Percentiles rank a stretch among this genome's conserved stretches.
These are phyloP conservation scores for Myxozyma lipomycoides DNA, from an alignment of 805 yeast species.

Conservation along the genomic window DNA sequence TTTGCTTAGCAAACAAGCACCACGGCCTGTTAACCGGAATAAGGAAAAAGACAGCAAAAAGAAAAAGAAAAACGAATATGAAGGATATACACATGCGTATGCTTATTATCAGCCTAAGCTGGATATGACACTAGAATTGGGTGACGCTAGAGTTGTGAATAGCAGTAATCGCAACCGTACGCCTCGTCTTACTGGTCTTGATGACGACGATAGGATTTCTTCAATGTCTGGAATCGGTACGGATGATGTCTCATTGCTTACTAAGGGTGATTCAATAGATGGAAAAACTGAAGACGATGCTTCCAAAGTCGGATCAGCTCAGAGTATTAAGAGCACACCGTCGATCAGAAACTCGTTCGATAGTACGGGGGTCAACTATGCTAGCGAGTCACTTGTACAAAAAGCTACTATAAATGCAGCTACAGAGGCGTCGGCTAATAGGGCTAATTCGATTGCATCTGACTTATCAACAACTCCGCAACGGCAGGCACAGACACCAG, in stretches of 20 bases:
- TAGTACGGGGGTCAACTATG: background rate
- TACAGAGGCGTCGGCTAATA: background rate
- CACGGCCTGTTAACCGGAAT: background rate
- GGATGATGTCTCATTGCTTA: background rate
- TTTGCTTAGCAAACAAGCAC: background rate
- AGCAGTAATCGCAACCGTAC: slow-evolving; percentile 3
- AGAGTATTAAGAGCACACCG: background rate
- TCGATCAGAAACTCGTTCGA: background rate
- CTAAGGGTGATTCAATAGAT: background rate
- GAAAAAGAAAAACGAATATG: slow-evolving; percentile 7
- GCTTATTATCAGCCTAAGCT: slow-evolving; percentile 27
- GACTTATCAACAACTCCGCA: background rate
- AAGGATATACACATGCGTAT: slow-evolving; percentile 16
- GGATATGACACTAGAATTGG: slow-evolving; percentile 25
- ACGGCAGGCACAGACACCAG: background rate
- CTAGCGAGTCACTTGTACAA: background rate
- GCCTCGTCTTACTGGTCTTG: background rate
- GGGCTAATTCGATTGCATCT: background rate
- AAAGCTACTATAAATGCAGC: background rate
- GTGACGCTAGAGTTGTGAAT: slow-evolving; percentile 19
- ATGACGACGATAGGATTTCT: background rate
- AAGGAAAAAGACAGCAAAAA: slow-evolving; percentile 4
- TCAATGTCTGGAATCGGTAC: background rate
- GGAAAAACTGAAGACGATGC: background rate
- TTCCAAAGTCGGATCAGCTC: background rate